A percentile compares a stretch with the other conserved stretches of the same genome.
Conservation (phyloP, 164 flowering plant species). For the Protea cynaroides region DNA sequence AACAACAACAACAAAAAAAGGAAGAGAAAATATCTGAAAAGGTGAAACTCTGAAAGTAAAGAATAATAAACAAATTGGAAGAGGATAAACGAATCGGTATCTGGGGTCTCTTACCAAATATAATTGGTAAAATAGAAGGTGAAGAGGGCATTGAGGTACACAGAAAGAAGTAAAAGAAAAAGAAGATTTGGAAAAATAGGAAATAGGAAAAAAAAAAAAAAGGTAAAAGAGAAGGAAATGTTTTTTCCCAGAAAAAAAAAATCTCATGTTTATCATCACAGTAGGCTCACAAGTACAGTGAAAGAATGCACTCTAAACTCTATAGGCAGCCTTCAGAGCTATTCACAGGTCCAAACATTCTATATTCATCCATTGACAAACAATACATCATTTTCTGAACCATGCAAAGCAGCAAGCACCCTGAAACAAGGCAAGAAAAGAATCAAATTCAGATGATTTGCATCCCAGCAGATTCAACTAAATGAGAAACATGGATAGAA, state of each 20-base stretch:
- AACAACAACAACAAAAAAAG: not conserved
- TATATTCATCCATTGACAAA: not conserved
- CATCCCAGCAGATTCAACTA: not conserved
- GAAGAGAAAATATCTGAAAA: not conserved
- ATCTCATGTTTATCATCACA: constrained; percentile 13
- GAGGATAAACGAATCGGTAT: not conserved
- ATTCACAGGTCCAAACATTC: constrained; percentile 21
- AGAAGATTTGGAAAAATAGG: not conserved
- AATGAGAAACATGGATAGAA: not conserved
- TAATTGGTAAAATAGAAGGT: not conserved
- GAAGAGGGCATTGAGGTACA: not conserved
- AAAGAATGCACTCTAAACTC: constrained; percentile 16
- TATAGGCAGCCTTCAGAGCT: constrained; percentile 19
- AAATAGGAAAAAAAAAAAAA: not conserved
- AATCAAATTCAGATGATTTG: not conserved
- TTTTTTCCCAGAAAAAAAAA: constrained; percentile 6
- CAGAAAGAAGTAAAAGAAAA: not conserved
- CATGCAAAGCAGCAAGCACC: constrained; percentile 40
- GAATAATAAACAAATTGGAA: too few species aligned
- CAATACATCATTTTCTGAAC: constrained; percentile 27
- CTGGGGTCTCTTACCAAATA: constrained; percentile 1
- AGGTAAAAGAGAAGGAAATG: not conserved
- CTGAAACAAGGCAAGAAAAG: constrained; percentile 23
- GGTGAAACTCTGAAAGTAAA: not conserved
- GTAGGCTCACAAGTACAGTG: constrained; percentile 11